A percentile compares a stretch with the other conserved stretches of the same genome.
Conservation (phyloP, 2,329 filamentous ascomycete species). For the Cercospora sp. region DNA sequence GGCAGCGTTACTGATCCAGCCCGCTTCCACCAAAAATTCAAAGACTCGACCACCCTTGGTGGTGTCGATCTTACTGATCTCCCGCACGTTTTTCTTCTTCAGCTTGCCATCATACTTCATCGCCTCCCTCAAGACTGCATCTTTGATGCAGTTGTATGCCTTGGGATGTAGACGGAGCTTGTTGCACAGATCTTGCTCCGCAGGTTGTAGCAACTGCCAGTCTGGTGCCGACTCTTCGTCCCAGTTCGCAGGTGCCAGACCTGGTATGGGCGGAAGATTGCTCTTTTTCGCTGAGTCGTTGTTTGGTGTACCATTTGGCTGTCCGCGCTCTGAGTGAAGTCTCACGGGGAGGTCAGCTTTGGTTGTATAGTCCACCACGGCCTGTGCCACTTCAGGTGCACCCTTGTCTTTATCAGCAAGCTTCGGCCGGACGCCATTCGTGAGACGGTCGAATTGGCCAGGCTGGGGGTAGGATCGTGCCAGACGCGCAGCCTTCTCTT, state of each 20-base stretch:
- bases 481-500: slow-evolving; percentile 76
- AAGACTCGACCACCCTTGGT: slow-evolving; percentile 85
- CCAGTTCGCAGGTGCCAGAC: slow-evolving; percentile 65
- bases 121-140: slow-evolving; percentile 85
- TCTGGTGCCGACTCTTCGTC: slow-evolving; percentile 77
- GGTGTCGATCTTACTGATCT: slow-evolving; percentile 79
- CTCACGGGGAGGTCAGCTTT: slow-evolving; percentile 37
- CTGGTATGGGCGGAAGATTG: slow-evolving; percentile 42
- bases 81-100: slow-evolving; percentile 91
- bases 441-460: slow-evolving; percentile 37
- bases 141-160: slow-evolving; percentile 92
- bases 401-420: slow-evolving; percentile 24
- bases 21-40: slow-evolving; percentile 90
- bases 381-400: slow-evolving; percentile 33
- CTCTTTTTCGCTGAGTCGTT: slow-evolving; percentile 28
- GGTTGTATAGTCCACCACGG: slow-evolving; percentile 38
- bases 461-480: slow-evolving; percentile 54
- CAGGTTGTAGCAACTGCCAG: slow-evolving; percentile 78
- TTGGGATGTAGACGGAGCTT: slow-evolving; percentile 85
- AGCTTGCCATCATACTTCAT: slow-evolving; percentile 82
- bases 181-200: slow-evolving; percentile 85
- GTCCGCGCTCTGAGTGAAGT: slow-evolving; percentile 21
- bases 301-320: slow-evolving; percentile 36
- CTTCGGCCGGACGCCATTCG: slow-evolving; percentile 33
- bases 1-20: slow-evolving; percentile 69